Base-by-base conservation (phyloP, 768 basidiomycete genomes). In the Rhodotorula kratochvilovae region DNA sequence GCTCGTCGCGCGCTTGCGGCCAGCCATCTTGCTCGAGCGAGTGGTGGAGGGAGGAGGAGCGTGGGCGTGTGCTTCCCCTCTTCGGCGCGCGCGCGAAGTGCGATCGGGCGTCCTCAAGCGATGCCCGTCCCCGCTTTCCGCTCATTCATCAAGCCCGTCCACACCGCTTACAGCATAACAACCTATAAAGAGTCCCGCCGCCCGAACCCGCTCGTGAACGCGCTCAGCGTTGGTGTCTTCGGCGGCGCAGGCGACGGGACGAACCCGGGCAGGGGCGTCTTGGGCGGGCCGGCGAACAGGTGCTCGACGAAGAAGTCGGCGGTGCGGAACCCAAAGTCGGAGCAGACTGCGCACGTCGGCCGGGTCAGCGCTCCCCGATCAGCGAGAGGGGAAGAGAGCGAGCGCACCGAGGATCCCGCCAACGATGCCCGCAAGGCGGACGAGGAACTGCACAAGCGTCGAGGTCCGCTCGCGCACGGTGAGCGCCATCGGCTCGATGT, bases 401-500 rank as follows among this genome's bases (percentile, higher is more conserved):
- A n/a, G 23, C 56, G 33, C 25, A 57, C 56, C 73, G 80, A 92
- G 91, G 54, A 92, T 86, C 8, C 92, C 92, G 21, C 95, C 95
- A 36, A 99, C 84, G 60, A 97, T 95, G n/a, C 95, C 95, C 13
- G 90, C 88, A 39, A 84, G 85, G 81, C 89, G 85, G 72, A 97
- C 89, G 73, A 96, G 77, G 64, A 99, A 85, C 74, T 94, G 89
- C 6, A 88, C 77, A 61, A 99, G 81, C 2, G 86, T 84, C 0
- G 89, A 92, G 29, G 95, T 97, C 27, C 92, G 87, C 81, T 98
- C 93, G 77, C 90, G 86, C 64, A 97, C 87, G 0, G 87, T 89
- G 69, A 98, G 84, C 33, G 86, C 84, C 81, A 98, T 85, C 1
- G 94, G 92, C 78, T 99, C 95, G 48, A 97, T 82, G 68, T 99